Base-by-base conservation (phyloP, 495 filamentous ascomycete species). In the Elasticomyces elasticus region DNA sequence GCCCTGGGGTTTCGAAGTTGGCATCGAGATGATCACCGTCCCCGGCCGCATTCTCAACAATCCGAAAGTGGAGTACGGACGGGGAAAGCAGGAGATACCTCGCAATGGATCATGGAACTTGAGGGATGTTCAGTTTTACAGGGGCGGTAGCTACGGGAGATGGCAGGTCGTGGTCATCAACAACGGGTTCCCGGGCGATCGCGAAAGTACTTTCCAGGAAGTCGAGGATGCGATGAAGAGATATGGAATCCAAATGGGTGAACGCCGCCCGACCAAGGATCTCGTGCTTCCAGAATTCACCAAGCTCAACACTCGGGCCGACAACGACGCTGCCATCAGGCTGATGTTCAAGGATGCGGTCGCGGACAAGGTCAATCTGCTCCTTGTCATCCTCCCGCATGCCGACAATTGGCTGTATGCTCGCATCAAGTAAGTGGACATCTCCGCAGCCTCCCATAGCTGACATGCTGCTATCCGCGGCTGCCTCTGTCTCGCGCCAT, bases 381-480 rank as follows among this genome's bases (percentile, higher is more conserved):
- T 92, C 0, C 67, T 91, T 7, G 76, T 85, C 13, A 67, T 91
- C 26, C 69, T 91, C 0, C 76, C 75, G 1, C 59, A 37, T n/a
- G 69, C 70, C 2, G 71, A 77, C 27, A 65, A 73, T 2, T 63
- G 65, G 0, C 61, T 80, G 4, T 94, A 94, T 67, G 80, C 80
- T 59, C 70, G 63, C 20, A 70, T 94, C 62, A 94, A 94, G 67
- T n/a, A n/a, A n/a, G n/a, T n/a, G n/a, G n/a, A n/a, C n/a, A n/a
- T n/a, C n/a, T n/a, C n/a, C n/a, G n/a, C n/a, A n/a, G n/a, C n/a
- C n/a, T n/a, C n/a, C n/a, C n/a, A n/a, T n/a, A n/a, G n/a, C n/a
- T n/a, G n/a, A n/a, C n/a, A n/a, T n/a, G n/a, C n/a, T n/a, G n/a
- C n/a, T n/a, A n/a, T n/a, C n/a, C n/a, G n/a, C n/a, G n/a, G n/a